Evolutionary conservation across 768 basidiomycete genomes (phyloP), one percentile per base, ranked within the genome.

Genomic region (Collybia sordida): DNA sequence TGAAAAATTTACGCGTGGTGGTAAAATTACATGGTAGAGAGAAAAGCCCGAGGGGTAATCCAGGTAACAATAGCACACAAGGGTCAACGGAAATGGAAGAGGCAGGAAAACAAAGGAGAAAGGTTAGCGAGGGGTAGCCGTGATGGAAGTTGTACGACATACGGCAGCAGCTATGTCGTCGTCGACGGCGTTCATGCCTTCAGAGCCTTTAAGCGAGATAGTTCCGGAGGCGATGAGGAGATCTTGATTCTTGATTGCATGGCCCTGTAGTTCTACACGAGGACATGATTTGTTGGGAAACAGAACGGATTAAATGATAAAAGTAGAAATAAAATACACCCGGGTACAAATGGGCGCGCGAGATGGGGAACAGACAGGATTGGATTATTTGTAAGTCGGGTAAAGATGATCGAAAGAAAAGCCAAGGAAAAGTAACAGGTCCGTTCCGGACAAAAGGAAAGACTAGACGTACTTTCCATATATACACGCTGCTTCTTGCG

Each of bases 401-500:
- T 31, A 31, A 42, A 52, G 49, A 42, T 43, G 34, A 47, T 19
- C 50, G 39, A 54, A 58, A 15, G 23, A 27, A 23, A 34, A 36
- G 45, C 8, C 40, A 25, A 24, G 12, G 14, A 43, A 34, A 37
- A 19, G 45, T 53, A 28, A 31, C 31, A 11, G 9, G 31, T 12
- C 11, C 31, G 11, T 6, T 31, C 3, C 3, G 31, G 31, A 31
- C 31, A 12, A 55, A 54, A 55, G 51, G 49, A 55, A 50, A 54
- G 52, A 45, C 42, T 47, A 56, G 48, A 80, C 95, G 70, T 65
- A 96, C 97, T 95, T 72, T 97, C 90, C 90, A 99, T 90, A 69
- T 98, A 98, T 25, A 96, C 90, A 52, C 93, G 86, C 70, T 99
- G 97, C 74, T 96, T 98, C 78, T 97, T 98, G 54, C 97, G 83